A percentile compares a stretch with the other conserved stretches of the same genome.
Conservation (phyloP, 1,284 basidiomycete genomes). For the Cutaneotrichosporon cutaneum region DNA sequence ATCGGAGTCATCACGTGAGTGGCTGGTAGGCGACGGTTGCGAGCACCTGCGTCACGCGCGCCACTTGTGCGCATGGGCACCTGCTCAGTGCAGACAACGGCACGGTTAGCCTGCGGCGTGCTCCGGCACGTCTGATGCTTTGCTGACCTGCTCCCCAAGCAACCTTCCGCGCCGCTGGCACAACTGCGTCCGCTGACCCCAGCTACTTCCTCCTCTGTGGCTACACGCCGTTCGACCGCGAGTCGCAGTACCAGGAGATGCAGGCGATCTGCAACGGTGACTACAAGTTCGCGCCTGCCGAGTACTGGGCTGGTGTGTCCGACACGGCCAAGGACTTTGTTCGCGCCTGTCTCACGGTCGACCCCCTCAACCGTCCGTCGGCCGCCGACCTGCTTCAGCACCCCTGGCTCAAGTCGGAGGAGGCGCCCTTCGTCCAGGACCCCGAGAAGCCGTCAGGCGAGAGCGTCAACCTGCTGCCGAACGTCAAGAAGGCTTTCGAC, state of each 20-base stretch:
- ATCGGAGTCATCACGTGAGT: slow-evolving; percentile 83
- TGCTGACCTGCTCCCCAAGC: neutral
- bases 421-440: slow-evolving; percentile 58
- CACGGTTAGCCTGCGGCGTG: too few species aligned
- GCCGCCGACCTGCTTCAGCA: slow-evolving; percentile 69
- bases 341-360: slow-evolving; percentile 72
- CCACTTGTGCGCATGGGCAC: neutral
- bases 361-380: slow-evolving; percentile 74
- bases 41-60: neutral
- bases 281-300: slow-evolving; percentile 83
- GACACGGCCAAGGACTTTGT: slow-evolving; percentile 80
- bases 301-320: slow-evolving; percentile 85
- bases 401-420: slow-evolving; percentile 65
- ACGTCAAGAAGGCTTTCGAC: slow-evolving; percentile 83
- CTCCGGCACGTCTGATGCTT: neutral
- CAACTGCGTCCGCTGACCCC: slow-evolving; percentile 6
- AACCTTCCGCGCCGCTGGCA: neutral
- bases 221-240: slow-evolving; percentile 91
- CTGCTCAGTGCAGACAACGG: too few species aligned
- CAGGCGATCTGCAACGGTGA: slow-evolving; percentile 88
- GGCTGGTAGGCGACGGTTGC: neutral
- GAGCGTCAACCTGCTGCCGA: slow-evolving; percentile 78
- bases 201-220: slow-evolving; percentile 87
- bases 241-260: slow-evolving; percentile 83
- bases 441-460: slow-evolving; percentile 60